Base-by-base conservation (phyloP, 352 stramenopile genomes). In the Globisporangium paddicum region DNA sequence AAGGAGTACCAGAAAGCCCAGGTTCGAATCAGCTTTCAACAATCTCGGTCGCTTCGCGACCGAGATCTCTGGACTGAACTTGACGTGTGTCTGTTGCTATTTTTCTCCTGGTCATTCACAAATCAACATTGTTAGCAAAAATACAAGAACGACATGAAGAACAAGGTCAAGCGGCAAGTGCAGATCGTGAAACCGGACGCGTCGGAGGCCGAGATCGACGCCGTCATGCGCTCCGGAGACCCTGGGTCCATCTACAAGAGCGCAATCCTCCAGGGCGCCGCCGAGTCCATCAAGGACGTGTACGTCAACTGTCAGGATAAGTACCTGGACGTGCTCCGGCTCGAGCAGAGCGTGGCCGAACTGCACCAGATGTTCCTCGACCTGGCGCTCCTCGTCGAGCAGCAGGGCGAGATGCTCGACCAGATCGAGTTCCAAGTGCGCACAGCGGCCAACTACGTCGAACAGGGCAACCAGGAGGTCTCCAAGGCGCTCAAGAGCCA, bases 341-440 rank as follows among this genome's bases (percentile, higher is more conserved):
- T 99, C 18, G 97, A 99, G 72, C 86, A 97, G 58, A 97, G 80
- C 64, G 97, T 99, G 25, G 89, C 95, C 2, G 96, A 99, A 66
- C 77, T 99, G 25, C 94, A 99, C 72, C 96, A 99, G 86, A 99
- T 99, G 96, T 99, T 99, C 72, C 76, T 99, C 47, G 97, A 99
- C 75, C 89, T 99, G 74, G 96, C 96, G 11, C 71, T 99, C 19
- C 72, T 99, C 10, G 97, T 98, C 10, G 97, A 99, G 64, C 95
- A 98, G 72, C 95, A 98, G 67, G 96, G 96, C 48, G 97, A 99
- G 66, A 81, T 99, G 70, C 78, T 99, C 16, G 96, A 99, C 72
- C 93, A 99, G 62, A 99, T 99, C 68, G 96, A 99, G 68, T 96
- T 96, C 69, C 93, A 99, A 72, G 87, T 96, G 37, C 72, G 79